Base-by-base conservation (phyloP, 1,284 basidiomycete genomes). In the Abortiporus biennis region DNA sequence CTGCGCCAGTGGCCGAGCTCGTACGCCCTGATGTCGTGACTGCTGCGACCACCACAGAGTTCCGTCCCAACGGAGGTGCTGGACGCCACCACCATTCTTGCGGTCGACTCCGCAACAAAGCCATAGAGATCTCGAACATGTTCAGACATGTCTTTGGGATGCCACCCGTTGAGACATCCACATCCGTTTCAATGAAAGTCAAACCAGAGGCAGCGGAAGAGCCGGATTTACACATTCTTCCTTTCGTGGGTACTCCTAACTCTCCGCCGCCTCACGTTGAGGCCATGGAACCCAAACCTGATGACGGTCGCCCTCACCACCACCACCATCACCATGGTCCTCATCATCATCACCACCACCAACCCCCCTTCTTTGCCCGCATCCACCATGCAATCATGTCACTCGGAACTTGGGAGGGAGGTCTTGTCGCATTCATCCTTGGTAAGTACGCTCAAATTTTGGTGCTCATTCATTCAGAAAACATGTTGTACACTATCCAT, bases 341-440 rank as follows among this genome's bases (percentile, higher is more conserved):
- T 19, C 58, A 51, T 20, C 44, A 53, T 29, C 59, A 58, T 41
- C 56, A 63, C 39, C 54, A 49, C 42, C 54, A 52, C 44, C 59
- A 52, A 16, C 49, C 55, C 3, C 62, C 70, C 22, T 83, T 85
- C 69, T 48, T 72, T 40, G 62, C 59, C 36, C 78, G 85, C 37
- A 63, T 88, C 45, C 74, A 80, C 54, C 63, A 65, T 44, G 79
- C 84, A 1, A 63, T 88, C 43, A 75, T 77, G 66, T 61, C 74
- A 3, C 72, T 89, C 12, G 82, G 85, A n/a, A 76, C 76, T 17
- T 88, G 85, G 84, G 85, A 89, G 61, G 83, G 83, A 39, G 72
- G 84, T 40, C 76, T 78, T 11, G 78, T 88, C 13, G 80, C 85
- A 4, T 89, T 89, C 47, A 84, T 88, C 44, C 70, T 89, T 15